Evolutionary conservation across 176 grass and related monocot genomes (phyloP), one percentile per base, ranked within the genome.

Genomic region (Ananas comosus): DNA sequence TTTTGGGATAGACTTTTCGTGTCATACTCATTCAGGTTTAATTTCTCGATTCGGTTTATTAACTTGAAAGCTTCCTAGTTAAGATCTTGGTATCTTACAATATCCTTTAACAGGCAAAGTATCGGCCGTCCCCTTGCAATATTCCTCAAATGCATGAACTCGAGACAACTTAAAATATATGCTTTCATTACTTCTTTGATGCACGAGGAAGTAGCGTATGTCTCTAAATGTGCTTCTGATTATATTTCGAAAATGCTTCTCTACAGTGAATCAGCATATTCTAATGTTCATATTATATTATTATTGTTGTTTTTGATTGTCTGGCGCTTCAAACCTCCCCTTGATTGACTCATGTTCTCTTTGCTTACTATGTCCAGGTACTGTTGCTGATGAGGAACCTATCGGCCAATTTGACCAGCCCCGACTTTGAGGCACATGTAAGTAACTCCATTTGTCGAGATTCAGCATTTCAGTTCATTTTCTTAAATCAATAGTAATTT

Each of bases 381-480:
- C 22, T 92, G 51, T 53, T 90, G 51, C 81, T 97, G 72, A 92
- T 97, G 93, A 86, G 71, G 69, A 97, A 97, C 64, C 49, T 97
- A 49, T 87, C 89, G 1, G 50, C 81, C 24, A 97, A 97, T 64
- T 78, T 97, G 78, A 87, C 74, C 23, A 85, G 77, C 74, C 89
- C 93, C 67, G 68, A 97, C 72, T 92, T 89, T 58, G 93, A 97
- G 72, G 59, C 78, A 53, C 86, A 97, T 77, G 93, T 97, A 85
- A 79, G 86, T 71, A 75, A 16, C 63, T 13, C 76, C 73, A 13
- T 49, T 49, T 76, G 33, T 65, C 2, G 1, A 24, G 28, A 48
- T 48, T 48, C 22, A 69, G 16, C 12, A 16, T 25, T 72, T 61
- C 9, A 52, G 23, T 48, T 42, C 10, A 17, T 48, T 52, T 0